phyloP scores from a whole-genome alignment of 2,329 filamentous ascomycete genomes.

The Bipolaris bicolor region DNA sequence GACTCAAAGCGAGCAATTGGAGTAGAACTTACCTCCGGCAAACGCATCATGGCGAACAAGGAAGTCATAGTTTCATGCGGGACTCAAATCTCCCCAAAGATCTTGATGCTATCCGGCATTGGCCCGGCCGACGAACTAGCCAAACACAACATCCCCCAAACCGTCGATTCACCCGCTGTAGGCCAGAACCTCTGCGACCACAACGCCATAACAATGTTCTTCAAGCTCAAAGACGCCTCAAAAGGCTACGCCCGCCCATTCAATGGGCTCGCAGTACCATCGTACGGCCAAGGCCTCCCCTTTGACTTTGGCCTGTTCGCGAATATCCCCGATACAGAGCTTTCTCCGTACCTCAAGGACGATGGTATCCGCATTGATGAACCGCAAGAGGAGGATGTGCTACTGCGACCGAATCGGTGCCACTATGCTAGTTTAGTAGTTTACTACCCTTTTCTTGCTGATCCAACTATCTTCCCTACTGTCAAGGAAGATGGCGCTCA shows the following conservation, averaged over 20 bases:
- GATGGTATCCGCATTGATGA: not conserved
- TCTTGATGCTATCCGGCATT: slow-evolving; percentile 48
- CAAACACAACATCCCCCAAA: slow-evolving; percentile 20
- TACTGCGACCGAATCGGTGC: slow-evolving; percentile 17
- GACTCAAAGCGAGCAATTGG: slow-evolving; percentile 23
- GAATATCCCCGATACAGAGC: slow-evolving; percentile 20
- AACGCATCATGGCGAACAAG: slow-evolving; percentile 29
- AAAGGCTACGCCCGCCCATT: slow-evolving; percentile 28
- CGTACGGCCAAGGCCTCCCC: slow-evolving; percentile 27
- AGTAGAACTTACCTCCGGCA: slow-evolving; percentile 28
- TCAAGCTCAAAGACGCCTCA: slow-evolving; percentile 23
- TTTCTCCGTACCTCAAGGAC: slow-evolving; percentile 4
- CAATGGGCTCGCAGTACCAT: slow-evolving; percentile 15
- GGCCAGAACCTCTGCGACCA: slow-evolving; percentile 37
- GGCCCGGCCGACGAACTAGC: slow-evolving; percentile 30
- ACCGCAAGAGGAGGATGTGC: not conserved
- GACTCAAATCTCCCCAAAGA: slow-evolving; percentile 49
- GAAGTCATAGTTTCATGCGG: slow-evolving; percentile 53
- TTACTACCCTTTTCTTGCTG: slow-evolving; percentile 19
- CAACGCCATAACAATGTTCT: slow-evolving; percentile 17
- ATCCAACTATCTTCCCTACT: slow-evolving; percentile 7
- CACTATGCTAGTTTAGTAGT: slow-evolving; percentile 22
- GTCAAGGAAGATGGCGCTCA: slow-evolving; percentile 18
- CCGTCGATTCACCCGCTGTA: slow-evolving; percentile 26
- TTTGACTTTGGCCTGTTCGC: slow-evolving; percentile 22